Evolutionary conservation across 129 eudicot genomes (phyloP).

Genomic region (Artemisia annua): DNA sequence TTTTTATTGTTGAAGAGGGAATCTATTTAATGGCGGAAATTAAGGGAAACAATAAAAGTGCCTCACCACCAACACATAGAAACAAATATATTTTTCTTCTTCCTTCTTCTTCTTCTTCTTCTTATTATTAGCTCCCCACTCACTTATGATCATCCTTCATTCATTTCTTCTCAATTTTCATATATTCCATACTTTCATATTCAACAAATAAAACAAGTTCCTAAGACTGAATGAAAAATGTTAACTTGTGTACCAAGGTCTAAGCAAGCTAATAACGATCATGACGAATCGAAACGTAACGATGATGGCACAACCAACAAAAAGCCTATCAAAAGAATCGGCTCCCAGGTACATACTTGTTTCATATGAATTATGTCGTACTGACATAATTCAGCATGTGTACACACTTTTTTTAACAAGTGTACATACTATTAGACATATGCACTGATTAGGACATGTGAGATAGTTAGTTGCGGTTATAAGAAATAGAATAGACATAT

Average conservation of each 20-base stretch:
- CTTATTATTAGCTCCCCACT: slow-evolving; percentile 8
- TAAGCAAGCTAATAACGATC: slow-evolving; percentile 28
- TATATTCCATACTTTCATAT: neutral
- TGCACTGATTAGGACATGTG: too few relatives aligned
- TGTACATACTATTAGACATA: too few relatives aligned
- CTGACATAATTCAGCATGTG: too few relatives aligned
- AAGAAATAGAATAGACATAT: too few relatives aligned
- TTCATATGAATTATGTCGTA: neutral
- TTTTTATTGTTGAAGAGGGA: slow-evolving; percentile 31
- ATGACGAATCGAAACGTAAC: slow-evolving; percentile 26
- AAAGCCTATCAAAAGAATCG: slow-evolving; percentile 39
- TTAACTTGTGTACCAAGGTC: slow-evolving; percentile 41
- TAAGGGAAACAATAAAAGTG: slow-evolving; percentile 38
- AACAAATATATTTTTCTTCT: slow-evolving; percentile 1
- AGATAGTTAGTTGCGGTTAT: too few relatives aligned
- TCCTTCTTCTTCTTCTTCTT: slow-evolving; percentile 2
- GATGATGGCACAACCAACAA: slow-evolving; percentile 16
- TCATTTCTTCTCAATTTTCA: too few relatives aligned
- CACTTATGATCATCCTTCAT: slow-evolving; percentile 10
- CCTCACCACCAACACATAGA: slow-evolving; percentile 30
- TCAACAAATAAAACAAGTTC: neutral
- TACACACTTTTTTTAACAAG: too few relatives aligned
- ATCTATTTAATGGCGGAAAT: slow-evolving; percentile 39
- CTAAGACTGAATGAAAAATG: slow-evolving; percentile 23
- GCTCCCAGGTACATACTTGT: slow-evolving; percentile 46